Conservation (phyloP, 192 early-diverging fungal species). For the Backusella luteola region DNA sequence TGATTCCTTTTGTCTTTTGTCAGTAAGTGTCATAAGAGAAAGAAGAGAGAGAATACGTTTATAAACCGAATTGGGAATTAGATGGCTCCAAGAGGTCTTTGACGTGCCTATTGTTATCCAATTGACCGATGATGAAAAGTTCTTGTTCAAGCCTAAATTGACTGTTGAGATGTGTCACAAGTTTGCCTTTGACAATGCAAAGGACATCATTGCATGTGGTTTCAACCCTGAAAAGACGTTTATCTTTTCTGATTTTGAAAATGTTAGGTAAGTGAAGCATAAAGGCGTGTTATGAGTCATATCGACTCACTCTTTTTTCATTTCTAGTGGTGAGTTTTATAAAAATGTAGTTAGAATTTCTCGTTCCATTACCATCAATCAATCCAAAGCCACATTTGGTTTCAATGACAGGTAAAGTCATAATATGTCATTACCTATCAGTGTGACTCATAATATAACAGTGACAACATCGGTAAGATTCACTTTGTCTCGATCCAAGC, state of each 20-base stretch:
- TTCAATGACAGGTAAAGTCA: conserved; percentile 68
- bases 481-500: conserved; percentile 95
- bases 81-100: conserved; percentile 96
- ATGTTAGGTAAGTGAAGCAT: conserved; percentile 68
- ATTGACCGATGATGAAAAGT: conserved; percentile 99
- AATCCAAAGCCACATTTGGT: conserved; percentile 88
- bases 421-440: background rate
- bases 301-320: background rate
- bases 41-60: background rate
- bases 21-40: conserved; percentile 51
- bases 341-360: conserved; percentile 90
- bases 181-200: conserved; percentile 79
- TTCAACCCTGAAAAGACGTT: conserved; percentile 96
- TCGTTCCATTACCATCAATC: conserved; percentile 78
- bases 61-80: conserved; percentile 12
- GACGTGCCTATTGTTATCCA: conserved; percentile 94
- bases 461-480: conserved; percentile 87
- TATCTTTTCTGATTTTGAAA: conserved; percentile 92
- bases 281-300: background rate
- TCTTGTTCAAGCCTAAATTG: conserved; percentile 88
- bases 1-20: conserved; percentile 97
- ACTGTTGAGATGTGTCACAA: conserved; percentile 78
- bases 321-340: conserved; percentile 84
- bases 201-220: conserved; percentile 92
- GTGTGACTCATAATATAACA: conserved; percentile 20